A percentile compares a stretch with the other conserved stretches of the same genome.
Evolutionary conservation across 345 rosid species (phyloP).

Genomic region (Citropsis articulata): DNA sequence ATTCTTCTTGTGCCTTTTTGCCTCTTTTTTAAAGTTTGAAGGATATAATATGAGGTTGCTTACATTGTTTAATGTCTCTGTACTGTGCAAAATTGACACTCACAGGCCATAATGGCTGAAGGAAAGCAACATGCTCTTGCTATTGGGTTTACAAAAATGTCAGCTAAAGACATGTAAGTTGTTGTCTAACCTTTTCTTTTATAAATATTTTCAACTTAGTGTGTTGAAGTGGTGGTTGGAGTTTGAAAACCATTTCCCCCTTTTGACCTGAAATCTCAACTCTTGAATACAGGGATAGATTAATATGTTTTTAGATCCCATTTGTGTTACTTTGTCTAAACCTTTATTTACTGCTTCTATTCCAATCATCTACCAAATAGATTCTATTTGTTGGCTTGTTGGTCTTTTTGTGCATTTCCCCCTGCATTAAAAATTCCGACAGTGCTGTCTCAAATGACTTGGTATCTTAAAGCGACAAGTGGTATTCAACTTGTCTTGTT

Average conservation of each 20-base stretch:
- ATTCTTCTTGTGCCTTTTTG: neutral
- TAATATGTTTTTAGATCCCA: neutral
- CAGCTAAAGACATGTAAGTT: constrained; percentile 97
- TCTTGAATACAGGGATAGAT: neutral
- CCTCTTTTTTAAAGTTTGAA: neutral
- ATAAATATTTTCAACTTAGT: neutral
- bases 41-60: neutral
- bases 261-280: neutral
- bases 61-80: neutral
- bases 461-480: neutral
- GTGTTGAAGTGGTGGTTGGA: neutral
- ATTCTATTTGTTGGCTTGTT: neutral
- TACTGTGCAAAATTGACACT: constrained; percentile 20
- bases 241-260: neutral
- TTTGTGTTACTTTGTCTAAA: neutral
- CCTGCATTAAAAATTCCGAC: neutral
- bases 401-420: neutral
- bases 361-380: neutral
- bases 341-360: neutral
- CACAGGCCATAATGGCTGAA: constrained; percentile 96
- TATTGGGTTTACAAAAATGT: constrained; percentile 97
- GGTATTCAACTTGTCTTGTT: neutral
- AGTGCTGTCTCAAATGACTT: neutral
- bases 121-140: constrained; percentile 99
- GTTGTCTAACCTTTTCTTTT: neutral